A percentile compares a stretch with the other conserved stretches of the same genome.
Conservation (phyloP, 305 asterid species). For the Caryopteris hybrid region DNA sequence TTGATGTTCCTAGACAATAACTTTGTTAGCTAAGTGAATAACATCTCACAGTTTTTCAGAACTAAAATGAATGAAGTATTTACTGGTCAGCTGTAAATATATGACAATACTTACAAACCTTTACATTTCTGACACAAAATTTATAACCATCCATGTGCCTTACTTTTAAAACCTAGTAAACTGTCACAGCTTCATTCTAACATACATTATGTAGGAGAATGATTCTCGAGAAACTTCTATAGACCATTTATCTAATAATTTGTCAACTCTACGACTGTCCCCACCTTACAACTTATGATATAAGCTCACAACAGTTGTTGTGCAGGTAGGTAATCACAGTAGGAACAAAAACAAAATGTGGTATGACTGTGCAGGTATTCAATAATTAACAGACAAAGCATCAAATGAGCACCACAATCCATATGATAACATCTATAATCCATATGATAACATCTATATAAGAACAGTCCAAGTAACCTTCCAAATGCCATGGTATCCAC, state of each 20-base stretch:
- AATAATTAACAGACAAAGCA: background rate
- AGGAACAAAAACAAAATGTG: background rate
- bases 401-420: conserved; percentile 5
- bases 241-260: background rate
- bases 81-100: background rate
- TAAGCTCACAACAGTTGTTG: background rate
- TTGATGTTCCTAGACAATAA: background rate
- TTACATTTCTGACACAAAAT: too few species aligned
- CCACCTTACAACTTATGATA: background rate
- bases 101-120: background rate
- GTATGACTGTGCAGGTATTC: background rate
- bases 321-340: conserved; percentile 1
- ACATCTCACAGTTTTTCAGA: background rate
- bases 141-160: background rate
- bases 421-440: conserved; percentile 18
- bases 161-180: conserved; percentile 5
- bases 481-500: conserved; percentile 93
- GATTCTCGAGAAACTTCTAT: background rate
- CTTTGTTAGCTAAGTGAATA: background rate
- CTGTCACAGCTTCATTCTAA: conserved; percentile 3
- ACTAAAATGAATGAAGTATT: background rate
- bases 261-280: background rate
- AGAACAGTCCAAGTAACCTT: conserved; percentile 48
- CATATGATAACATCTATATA: conserved; percentile 17
- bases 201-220: background rate